Conservation (phyloP, 2,329 filamentous ascomycete species). For the Phaeosphaeriaceae sp. region DNA sequence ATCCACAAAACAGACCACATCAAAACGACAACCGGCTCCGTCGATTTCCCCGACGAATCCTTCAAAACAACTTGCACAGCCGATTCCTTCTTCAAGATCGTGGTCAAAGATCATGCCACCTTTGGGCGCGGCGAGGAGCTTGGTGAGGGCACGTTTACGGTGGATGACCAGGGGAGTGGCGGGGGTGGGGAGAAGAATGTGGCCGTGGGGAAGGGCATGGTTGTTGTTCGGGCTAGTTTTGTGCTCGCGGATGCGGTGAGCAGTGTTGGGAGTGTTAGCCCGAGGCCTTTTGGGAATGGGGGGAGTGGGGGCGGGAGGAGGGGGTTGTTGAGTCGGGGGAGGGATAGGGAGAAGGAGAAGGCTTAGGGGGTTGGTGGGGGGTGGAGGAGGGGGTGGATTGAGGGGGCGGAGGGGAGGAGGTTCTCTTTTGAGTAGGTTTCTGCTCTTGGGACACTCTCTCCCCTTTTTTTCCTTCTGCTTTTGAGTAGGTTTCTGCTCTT, state of each 20-base stretch:
- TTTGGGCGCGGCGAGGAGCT: conserved; percentile 85
- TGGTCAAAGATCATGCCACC: conserved; percentile 82
- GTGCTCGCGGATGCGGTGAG: conserved; percentile 52
- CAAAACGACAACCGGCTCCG: conserved; percentile 69
- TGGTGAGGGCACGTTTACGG: conserved; percentile 85
- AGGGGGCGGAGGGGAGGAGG: not conserved
- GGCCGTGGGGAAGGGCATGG: conserved; percentile 72
- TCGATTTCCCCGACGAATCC: conserved; percentile 68
- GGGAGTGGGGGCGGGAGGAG: conserved; percentile 36
- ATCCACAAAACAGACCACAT: conserved; percentile 92
- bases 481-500: too few relatives aligned
- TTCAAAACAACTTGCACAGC: conserved; percentile 80
- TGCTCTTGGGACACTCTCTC: too few relatives aligned
- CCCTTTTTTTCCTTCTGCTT: too few relatives aligned
- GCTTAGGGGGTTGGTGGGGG: too few relatives aligned
- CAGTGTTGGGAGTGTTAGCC: conserved; percentile 42
- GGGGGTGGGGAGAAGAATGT: conserved; percentile 75
- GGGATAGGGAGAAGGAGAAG: conserved; percentile 15
- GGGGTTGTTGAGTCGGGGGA: conserved; percentile 55
- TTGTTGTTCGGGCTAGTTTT: conserved; percentile 78
- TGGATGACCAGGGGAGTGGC: conserved; percentile 77
- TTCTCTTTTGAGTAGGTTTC: too few relatives aligned
- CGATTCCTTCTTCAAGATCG: conserved; percentile 84
- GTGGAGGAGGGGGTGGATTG: not conserved
- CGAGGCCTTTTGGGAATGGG: conserved; percentile 8